Percentiles rank a stretch among this genome's conserved stretches.
These are phyloP conservation scores for Dichotomocladium elegans DNA, from an alignment of 371 early-diverging fungal genomes.

Conservation along the genomic window DNA sequence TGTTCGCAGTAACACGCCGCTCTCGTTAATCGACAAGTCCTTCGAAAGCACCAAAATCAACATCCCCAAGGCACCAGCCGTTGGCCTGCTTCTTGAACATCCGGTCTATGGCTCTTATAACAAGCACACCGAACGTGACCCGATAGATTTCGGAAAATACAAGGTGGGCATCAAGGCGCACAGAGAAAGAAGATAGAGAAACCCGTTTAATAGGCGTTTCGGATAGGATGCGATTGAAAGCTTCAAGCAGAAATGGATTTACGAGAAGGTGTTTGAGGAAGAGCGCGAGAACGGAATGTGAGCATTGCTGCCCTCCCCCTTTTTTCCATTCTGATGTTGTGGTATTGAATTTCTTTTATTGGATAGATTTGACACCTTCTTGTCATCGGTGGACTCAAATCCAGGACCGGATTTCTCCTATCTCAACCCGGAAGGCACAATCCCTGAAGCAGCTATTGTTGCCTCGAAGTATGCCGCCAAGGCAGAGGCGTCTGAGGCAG, in stretches of 20 bases:
- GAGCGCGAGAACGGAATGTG: conserved; percentile 57
- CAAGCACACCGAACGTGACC: conserved; percentile 23
- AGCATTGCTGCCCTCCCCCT: neutral
- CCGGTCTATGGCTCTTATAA: conserved; percentile 74
- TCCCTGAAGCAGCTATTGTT: conserved; percentile 28
- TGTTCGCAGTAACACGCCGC: conserved; percentile 71
- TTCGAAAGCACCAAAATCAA: conserved; percentile 77
- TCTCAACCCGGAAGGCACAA: conserved; percentile 35
- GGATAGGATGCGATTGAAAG: conserved; percentile 68
- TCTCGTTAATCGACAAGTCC: conserved; percentile 59
- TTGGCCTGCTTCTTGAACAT: conserved; percentile 90
- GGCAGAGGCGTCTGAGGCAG: neutral
- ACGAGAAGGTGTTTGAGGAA: conserved; percentile 60
- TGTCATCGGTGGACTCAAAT: conserved; percentile 57
- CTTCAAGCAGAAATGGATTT: conserved; percentile 83
- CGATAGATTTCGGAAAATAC: conserved; percentile 45
- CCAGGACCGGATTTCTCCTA: conserved; percentile 35
- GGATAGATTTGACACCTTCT: conserved; percentile 70
- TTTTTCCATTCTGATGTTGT: neutral
- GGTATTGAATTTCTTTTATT: neutral
- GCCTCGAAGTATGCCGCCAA: conserved; percentile 9
- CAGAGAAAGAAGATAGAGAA: too few species aligned
- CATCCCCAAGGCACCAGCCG: conserved; percentile 97
- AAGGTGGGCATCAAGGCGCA: conserved; percentile 10
- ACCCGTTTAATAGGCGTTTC: neutral